phyloP scores from a whole-genome alignment of 352 stramenopile genomes.

The Phytophthora capsici region DNA sequence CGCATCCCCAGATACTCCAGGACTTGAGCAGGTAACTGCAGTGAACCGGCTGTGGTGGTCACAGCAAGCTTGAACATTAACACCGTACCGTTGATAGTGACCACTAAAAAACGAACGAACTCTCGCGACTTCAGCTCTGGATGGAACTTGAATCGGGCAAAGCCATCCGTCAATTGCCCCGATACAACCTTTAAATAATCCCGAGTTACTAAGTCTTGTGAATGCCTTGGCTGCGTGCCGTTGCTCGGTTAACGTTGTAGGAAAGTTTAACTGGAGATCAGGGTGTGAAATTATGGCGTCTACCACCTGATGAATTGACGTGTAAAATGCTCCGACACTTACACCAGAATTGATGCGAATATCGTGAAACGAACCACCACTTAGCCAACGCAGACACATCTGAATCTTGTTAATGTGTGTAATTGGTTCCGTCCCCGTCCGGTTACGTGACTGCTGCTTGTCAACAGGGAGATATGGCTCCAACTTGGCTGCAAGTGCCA shows the following conservation, averaged over 20 bases:
- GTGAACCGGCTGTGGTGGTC: not conserved
- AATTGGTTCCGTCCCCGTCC: too few species aligned
- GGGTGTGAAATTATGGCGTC: not conserved
- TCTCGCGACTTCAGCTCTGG: not conserved
- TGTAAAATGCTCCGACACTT: constrained; percentile 1
- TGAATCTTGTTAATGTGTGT: too few species aligned
- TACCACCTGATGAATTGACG: constrained; percentile 4
- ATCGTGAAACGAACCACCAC: too few species aligned
- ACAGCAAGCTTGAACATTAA: not conserved
- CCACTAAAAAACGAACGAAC: constrained; percentile 8
- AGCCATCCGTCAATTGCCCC: constrained; percentile 14
- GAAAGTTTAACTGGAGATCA: constrained; percentile 5
- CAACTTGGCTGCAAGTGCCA: too few species aligned
- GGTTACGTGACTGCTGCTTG: too few species aligned
- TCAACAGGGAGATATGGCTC: too few species aligned
- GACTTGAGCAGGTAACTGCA: not conserved
- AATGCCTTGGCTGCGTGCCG: not conserved
- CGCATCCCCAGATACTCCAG: not conserved
- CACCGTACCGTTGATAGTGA: not conserved
- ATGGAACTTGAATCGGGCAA: constrained; percentile 4
- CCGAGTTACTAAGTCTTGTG: not conserved
- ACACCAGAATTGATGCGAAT: constrained; percentile 1
- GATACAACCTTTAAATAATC: not conserved
- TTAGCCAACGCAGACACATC: too few species aligned
- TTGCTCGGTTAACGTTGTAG: not conserved